These are phyloP conservation scores for Didymella exigua DNA, from an alignment of 2,329 filamentous ascomycete genomes.

Conservation along the genomic window DNA sequence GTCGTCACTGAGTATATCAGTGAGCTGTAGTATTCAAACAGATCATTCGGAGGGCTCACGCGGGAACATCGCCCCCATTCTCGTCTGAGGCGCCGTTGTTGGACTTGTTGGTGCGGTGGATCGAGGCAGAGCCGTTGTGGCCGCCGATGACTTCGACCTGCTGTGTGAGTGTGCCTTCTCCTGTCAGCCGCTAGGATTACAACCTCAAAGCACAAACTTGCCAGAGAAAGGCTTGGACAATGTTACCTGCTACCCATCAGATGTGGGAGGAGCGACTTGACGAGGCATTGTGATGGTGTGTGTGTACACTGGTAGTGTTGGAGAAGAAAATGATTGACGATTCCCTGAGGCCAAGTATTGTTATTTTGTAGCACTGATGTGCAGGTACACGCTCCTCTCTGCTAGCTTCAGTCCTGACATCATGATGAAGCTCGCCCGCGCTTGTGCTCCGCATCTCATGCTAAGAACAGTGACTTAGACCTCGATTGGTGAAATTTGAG, in stretches of 20 bases:
- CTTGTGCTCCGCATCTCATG: slow-evolving; percentile 4
- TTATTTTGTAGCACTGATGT: slow-evolving; percentile 14
- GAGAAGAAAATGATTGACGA: background rate
- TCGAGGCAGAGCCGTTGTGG: slow-evolving; percentile 48
- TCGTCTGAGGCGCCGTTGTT: slow-evolving; percentile 30
- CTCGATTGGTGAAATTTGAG: background rate
- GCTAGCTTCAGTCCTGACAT: slow-evolving; percentile 16
- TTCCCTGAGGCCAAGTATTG: background rate
- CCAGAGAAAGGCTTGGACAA: slow-evolving; percentile 36
- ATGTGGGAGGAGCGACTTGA: slow-evolving; percentile 73
- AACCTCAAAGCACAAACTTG: slow-evolving; percentile 1
- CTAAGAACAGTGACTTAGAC: background rate
- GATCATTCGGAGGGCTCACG: slow-evolving; percentile 17
- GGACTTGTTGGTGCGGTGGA: slow-evolving; percentile 41
- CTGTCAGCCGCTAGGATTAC: background rate
- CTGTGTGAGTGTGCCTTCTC: slow-evolving; percentile 26
- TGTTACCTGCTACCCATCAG: slow-evolving; percentile 76
- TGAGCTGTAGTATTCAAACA: too few species aligned
- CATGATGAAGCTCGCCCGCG: slow-evolving; percentile 16
- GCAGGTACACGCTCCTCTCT: slow-evolving; percentile 15
- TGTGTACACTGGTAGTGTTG: background rate
- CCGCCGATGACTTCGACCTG: slow-evolving; percentile 51
- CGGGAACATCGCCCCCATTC: slow-evolving; percentile 48
- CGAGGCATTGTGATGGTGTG: slow-evolving; percentile 28
- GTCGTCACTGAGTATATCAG: slow-evolving; percentile 36